A percentile compares a stretch with the other conserved stretches of the same genome.
Evolutionary conservation across 352 stramenopile genomes (phyloP).

Genomic region (Pythium dissotocum): DNA sequence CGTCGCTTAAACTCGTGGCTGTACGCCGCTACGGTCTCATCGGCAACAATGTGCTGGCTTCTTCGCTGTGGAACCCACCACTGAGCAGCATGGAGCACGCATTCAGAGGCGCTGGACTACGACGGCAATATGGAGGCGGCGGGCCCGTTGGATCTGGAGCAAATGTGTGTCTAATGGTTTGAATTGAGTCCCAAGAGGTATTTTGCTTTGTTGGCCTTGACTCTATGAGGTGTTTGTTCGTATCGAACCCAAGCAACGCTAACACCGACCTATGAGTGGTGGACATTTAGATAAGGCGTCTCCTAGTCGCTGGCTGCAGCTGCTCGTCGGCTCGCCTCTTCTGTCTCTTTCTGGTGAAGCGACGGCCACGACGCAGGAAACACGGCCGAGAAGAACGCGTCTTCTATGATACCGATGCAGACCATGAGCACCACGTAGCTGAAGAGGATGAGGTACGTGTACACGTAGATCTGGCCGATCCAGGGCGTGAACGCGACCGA

Average conservation of each 20-base stretch:
- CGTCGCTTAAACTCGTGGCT: slow-evolving; percentile 83
- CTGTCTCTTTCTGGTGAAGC: slow-evolving; percentile 31
- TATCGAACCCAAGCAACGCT: too few relatives aligned
- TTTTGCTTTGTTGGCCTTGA: too few relatives aligned
- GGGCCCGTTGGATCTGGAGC: too few relatives aligned
- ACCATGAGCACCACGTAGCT: slow-evolving; percentile 91
- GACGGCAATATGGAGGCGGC: too few relatives aligned
- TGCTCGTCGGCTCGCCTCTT: not conserved
- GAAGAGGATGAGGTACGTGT: slow-evolving; percentile 87
- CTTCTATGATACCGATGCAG: slow-evolving; percentile 88
- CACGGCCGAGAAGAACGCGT: slow-evolving; percentile 85
- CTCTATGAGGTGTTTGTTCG: too few relatives aligned
- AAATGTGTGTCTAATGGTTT: too few relatives aligned
- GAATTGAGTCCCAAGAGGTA: too few relatives aligned
- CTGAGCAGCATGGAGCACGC: too few relatives aligned
- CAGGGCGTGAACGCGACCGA: slow-evolving; percentile 65
- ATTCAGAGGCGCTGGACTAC: too few relatives aligned
- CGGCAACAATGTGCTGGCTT: slow-evolving; percentile 53
- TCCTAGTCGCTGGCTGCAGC: not conserved
- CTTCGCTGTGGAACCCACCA: too few relatives aligned
- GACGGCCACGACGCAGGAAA: slow-evolving; percentile 69
- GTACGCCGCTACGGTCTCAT: slow-evolving; percentile 92
- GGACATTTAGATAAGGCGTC: too few relatives aligned
- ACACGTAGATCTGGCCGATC: slow-evolving; percentile 85
- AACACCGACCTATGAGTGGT: too few relatives aligned